Evolutionary conservation across 2,329 filamentous ascomycete genomes (phyloP), one percentile per base, ranked within the genome.

Genomic region (Sclerotinia minor): DNA sequence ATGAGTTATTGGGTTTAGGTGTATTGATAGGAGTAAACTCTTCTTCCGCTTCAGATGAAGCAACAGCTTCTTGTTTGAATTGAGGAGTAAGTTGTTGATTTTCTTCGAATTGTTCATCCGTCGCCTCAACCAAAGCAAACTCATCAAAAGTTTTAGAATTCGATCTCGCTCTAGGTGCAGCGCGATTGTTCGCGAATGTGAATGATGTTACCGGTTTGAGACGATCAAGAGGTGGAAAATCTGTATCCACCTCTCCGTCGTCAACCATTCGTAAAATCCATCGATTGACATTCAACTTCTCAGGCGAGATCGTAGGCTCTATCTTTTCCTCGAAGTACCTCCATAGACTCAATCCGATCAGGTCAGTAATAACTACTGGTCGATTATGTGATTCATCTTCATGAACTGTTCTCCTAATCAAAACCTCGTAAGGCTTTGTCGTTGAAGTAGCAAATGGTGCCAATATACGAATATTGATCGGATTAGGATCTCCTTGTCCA

Each of bases 241-340:
- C 92, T 71, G 92, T 90, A 72, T 96, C 92, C 1, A 94, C 88
- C 75, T 95, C 92, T 60, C 90, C 92, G 67, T 92, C 91, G 75
- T 95, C 88, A 1, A 94, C 91, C 87, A 96, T 93, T 52, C 91
- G 85, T 67, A 96, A 80, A 32, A 88, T 92, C 90, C 91, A 95
- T 81, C 88, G 88, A 75, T 94, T 94, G 73, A 94, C 89, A 73
- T 92, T 92, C 64, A 87, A 81, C 75, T 92, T 91, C 63, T 88
- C 85, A 2, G 80, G 77, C 0, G 87, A 81, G 13, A 95, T 80
- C 0, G 84, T 76, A 4, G 92, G 92, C 71, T 92, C 86, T 38
- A 87, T 81, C 72, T 90, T 90, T 76, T 94, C 91, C 73, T 94
- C 89, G 59, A 87, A 86, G 76, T 94, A 95, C 70, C 89, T 84